These are phyloP conservation scores for Populus simonii DNA, from an alignment of 345 rosid species.

Conservation along the genomic window DNA sequence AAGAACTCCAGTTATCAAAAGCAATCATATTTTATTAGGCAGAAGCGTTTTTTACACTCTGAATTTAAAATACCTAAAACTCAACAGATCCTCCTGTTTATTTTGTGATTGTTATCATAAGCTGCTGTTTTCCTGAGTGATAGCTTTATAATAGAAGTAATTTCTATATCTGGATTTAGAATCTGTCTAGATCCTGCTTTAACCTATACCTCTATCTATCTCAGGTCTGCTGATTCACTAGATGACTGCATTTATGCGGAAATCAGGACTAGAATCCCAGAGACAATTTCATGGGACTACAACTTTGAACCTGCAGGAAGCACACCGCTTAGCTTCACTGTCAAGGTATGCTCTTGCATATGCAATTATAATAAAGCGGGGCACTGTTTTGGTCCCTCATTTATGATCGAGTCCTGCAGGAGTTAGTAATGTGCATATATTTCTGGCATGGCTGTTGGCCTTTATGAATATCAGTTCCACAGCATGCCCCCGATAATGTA, in stretches of 20 bases:
- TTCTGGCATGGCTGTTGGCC: not conserved
- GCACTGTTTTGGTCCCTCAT: not conserved
- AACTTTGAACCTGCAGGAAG: constrained; percentile 82
- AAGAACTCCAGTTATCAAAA: not conserved
- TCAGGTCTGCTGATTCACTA: constrained; percentile 68
- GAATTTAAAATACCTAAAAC: not conserved
- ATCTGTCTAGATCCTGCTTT: not conserved
- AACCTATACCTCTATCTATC: not conserved
- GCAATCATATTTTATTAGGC: not conserved
- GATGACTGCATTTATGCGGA: constrained; percentile 85
- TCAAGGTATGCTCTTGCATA: constrained; percentile 43
- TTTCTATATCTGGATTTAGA: constrained; percentile 3
- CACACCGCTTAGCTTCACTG: constrained; percentile 67
- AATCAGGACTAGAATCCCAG: constrained; percentile 78
- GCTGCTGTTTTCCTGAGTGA: not conserved
- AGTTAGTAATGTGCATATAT: not conserved
- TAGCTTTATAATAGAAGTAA: not conserved
- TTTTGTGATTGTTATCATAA: not conserved
- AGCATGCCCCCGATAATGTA: not conserved
- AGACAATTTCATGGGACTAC: constrained; percentile 77
- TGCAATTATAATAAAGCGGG: not conserved
- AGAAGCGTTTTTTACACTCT: not conserved
- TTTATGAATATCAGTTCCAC: not conserved
- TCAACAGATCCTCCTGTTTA: not conserved
- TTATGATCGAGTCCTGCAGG: not conserved